Percentiles rank a stretch among this genome's conserved stretches.
Conservation (phyloP, 2,329 filamentous ascomycete genomes). For the Pezicula rhizophila region DNA sequence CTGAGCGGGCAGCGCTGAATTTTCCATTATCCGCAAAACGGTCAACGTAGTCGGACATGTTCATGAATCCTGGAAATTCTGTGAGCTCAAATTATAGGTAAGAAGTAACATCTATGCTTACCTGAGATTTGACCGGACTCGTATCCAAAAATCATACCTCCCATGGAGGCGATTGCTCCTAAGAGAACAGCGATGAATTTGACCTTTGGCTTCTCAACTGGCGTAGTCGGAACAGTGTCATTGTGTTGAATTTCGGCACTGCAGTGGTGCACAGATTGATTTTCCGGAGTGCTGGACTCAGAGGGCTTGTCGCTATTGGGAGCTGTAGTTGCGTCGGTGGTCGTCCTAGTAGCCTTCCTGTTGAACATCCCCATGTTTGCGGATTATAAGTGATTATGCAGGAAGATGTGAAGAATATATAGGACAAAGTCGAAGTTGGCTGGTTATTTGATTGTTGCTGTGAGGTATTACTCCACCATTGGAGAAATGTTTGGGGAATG, state of each 20-base stretch:
- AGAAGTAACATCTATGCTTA: no score
- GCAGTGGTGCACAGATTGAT: not conserved
- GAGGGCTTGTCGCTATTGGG: not conserved
- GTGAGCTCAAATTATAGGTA: no score
- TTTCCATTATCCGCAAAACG: no score
- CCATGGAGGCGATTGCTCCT: conserved; percentile 46
- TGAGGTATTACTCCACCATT: no score
- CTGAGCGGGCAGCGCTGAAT: conserved; percentile 48
- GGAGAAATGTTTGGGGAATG: no score
- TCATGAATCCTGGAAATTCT: conserved; percentile 51
- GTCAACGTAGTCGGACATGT: conserved; percentile 55
- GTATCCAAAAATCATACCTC: conserved; percentile 50
- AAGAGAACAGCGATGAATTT: conserved; percentile 41
- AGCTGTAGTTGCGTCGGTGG: no score
- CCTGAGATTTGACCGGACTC: conserved; percentile 38
- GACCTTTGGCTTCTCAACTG: conserved; percentile 7
- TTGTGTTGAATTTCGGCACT: not conserved
- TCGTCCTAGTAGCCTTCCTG: no score
- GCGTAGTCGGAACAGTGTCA: not conserved
- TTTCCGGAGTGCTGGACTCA: not conserved
- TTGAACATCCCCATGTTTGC: no score
- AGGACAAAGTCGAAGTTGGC: no score
- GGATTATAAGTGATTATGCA: no score
- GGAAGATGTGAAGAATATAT: no score
- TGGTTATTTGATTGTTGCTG: no score